These are phyloP conservation scores for Pseudocercospora musae DNA, from an alignment of 2,329 filamentous ascomycete genomes.

Conservation along the genomic window DNA sequence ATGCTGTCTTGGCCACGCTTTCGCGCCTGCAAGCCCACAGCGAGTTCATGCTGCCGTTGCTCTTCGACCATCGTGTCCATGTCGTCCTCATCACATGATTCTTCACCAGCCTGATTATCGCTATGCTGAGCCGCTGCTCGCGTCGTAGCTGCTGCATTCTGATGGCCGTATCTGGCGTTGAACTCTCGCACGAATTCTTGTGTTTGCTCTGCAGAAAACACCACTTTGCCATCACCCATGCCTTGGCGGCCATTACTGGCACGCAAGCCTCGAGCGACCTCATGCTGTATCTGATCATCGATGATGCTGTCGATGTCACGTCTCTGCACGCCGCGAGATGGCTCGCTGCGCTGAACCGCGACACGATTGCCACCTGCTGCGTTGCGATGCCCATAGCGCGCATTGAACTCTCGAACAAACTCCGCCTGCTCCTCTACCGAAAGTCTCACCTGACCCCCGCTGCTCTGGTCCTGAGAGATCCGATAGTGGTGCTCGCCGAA, in stretches of 20 bases:
- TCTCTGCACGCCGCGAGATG: not conserved
- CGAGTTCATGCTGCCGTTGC: not conserved
- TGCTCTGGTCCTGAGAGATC: not conserved
- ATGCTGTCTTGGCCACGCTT: not conserved
- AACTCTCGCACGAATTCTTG: not conserved
- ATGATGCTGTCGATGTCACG: not conserved
- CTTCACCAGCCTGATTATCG: no score
- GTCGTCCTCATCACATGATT: no score
- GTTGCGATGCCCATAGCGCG: not conserved
- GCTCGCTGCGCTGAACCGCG: not conserved
- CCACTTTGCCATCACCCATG: not conserved
- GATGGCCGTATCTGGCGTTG: not conserved
- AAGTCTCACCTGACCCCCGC: not conserved
- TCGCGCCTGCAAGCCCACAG: not conserved
- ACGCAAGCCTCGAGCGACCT: not conserved
- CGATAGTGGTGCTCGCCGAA: not conserved
- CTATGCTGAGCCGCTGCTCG: not conserved
- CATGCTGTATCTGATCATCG: not conserved
- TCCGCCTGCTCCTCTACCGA: not conserved
- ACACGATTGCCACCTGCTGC: not conserved
- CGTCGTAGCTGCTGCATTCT: not conserved
- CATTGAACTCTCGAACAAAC: not conserved
- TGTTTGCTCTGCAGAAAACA: not conserved
- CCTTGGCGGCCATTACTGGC: not conserved
- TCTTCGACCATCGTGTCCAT: not conserved